A percentile compares a stretch with the other conserved stretches of the same genome.
phyloP scores from a whole-genome alignment of 164 flowering plant species.

The Vitis cinerea region DNA sequence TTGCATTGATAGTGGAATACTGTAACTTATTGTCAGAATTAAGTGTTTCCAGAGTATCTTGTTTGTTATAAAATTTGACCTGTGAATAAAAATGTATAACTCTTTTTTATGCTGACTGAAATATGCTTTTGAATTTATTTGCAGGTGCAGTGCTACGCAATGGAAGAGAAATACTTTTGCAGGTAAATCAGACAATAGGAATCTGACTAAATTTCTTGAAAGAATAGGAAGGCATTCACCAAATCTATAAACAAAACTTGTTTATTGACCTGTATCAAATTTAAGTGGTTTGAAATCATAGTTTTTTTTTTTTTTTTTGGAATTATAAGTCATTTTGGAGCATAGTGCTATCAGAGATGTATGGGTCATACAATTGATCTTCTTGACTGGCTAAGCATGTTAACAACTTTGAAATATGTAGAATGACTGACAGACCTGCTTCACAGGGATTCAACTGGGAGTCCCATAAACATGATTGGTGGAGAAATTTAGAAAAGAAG shows the following conservation, averaged over 20 bases:
- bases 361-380: not conserved
- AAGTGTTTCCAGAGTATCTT: too few relatives aligned
- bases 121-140: slow-evolving; percentile 20
- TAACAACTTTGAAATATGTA: not conserved
- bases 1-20: not conserved
- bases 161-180: slow-evolving; percentile 77
- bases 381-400: not conserved
- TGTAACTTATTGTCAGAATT: not conserved
- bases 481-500: slow-evolving; percentile 75
- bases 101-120: slow-evolving; percentile 7
- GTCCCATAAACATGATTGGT: slow-evolving; percentile 90
- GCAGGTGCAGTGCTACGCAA: slow-evolving; percentile 51
- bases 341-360: not conserved
- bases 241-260: not conserved
- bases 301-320: too few relatives aligned
- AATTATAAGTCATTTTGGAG: too few relatives aligned
- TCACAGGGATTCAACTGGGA: slow-evolving; percentile 95
- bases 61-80: not conserved
- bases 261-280: not conserved
- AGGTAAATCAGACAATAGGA: slow-evolving; percentile 40
- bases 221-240: not conserved
- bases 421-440: slow-evolving; percentile 15
- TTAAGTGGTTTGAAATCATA: too few relatives aligned
- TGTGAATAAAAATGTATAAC: not conserved
- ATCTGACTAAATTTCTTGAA: not conserved